Base-by-base conservation (phyloP, 2,329 filamentous ascomycete species). In the Aspergillus sp. region DNA sequence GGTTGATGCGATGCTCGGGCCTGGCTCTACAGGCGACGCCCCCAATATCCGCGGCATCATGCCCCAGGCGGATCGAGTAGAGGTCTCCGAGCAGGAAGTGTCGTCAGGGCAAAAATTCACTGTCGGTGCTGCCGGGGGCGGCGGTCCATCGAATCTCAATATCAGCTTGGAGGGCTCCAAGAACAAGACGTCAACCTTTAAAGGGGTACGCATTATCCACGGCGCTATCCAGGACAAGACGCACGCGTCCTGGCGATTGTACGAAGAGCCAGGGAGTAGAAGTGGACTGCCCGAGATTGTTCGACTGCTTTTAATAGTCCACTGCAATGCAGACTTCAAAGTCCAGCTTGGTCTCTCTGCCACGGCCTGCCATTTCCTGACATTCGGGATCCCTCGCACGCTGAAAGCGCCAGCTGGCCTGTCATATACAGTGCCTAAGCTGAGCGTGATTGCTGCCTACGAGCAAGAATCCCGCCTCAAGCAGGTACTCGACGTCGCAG, bases 161-260 rank as follows among this genome's bases (percentile, higher is more conserved):
- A 56, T 56, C 24, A 56, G 46, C 46, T 39, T 56, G 53, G 53
- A 56, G 33, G 53, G 53, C 1, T 56, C 53, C 7, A 56, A 56
- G 24, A 44, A 46, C 35, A 50, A 17, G 21, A 43, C 27, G 15
- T 33, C 53, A 6, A 56, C 46, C 2, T 56, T 56, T 6, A 56
- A 56, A 24, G 46, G 53, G 1, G 53, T 56, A 3, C 45, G 53
- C 7, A 56, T 56, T 12, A 56, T 56, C 31, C 53, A 56, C 27
- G 53, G 53, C 6, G 45, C 53, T 5, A 37, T 56, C 11, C 41
- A 24, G 12, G 53, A 56, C 24, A 37, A 39, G 14, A 56, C 50
- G 46, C 53, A 56, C 12, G 53, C 53, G 3, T 56, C 53, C 7
- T 56, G 53, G 53, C 46, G 53, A 4, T 11, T 56, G 9, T 56